Evolutionary conservation across 805 yeast genomes (phyloP).

Genomic region (Myxozyma sirexii): DNA sequence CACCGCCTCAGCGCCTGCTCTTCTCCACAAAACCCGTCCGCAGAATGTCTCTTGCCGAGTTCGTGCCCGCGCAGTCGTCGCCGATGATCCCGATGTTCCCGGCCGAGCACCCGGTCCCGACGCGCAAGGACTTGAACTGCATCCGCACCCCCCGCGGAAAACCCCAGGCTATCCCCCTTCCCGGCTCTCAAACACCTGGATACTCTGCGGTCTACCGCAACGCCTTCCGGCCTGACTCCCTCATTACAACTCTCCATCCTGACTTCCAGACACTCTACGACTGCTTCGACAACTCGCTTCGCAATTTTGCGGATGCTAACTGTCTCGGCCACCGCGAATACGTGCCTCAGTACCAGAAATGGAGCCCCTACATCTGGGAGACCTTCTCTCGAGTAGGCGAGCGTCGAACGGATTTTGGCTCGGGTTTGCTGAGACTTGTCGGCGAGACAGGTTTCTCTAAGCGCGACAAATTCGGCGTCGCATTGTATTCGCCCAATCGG

Average conservation of each 20-base stretch:
- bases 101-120: constrained; percentile 24
- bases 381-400: constrained; percentile 49
- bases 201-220: constrained; percentile 59
- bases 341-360: constrained; percentile 44
- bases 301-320: constrained; percentile 34
- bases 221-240: constrained; percentile 41
- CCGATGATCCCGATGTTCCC: constrained; percentile 20
- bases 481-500: constrained; percentile 60
- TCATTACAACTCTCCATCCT: constrained; percentile 36
- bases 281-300: constrained; percentile 21
- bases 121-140: constrained; percentile 3
- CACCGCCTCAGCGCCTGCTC: no score
- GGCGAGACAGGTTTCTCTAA: constrained; percentile 41
- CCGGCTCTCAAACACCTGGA: constrained; percentile 49
- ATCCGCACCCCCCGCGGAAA: constrained; percentile 14
- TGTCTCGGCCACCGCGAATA: constrained; percentile 48
- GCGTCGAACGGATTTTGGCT: constrained; percentile 54
- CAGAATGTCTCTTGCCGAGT: constrained; percentile 11
- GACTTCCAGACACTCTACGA: constrained; percentile 29
- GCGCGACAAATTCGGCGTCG: constrained; percentile 52
- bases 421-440: constrained; percentile 53
- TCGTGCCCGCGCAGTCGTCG: constrained; percentile 3
- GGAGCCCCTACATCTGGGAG: constrained; percentile 50
- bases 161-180: constrained; percentile 47
- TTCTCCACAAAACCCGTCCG: neutral